phyloP scores from a whole-genome alignment of 1,284 basidiomycete species.

The Puccinia hordei region DNA sequence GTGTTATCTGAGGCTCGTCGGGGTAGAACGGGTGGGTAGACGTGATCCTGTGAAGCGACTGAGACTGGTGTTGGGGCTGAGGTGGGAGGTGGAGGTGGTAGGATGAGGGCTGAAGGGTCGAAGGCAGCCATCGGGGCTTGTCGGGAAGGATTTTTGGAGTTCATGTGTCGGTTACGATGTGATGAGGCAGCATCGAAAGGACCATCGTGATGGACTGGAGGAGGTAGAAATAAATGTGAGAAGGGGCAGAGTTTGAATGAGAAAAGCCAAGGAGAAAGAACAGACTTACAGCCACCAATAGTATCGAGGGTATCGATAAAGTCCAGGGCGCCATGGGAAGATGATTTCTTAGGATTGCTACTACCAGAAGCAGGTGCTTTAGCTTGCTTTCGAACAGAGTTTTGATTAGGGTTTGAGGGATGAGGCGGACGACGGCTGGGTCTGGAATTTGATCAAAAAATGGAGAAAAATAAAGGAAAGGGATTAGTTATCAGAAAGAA shows the following conservation, averaged over 20 bases:
- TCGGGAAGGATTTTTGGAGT: constrained; percentile 65
- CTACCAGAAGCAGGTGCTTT: background rate
- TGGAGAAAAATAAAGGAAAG: background rate
- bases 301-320: constrained; percentile 49
- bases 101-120: constrained; percentile 64
- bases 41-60: background rate
- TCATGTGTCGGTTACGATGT: constrained; percentile 67
- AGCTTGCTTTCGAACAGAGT: background rate
- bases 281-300: constrained; percentile 39
- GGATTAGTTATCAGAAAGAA: no score
- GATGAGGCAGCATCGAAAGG: constrained; percentile 84
- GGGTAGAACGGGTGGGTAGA: constrained; percentile 25
- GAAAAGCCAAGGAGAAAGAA: background rate
- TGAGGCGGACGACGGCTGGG: constrained; percentile 11
- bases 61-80: constrained; percentile 54
- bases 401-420: constrained; percentile 26
- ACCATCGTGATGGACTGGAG: constrained; percentile 70
- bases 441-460: background rate
- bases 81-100: constrained; percentile 62
- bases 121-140: constrained; percentile 78
- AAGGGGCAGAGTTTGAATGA: background rate
- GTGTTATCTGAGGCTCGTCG: background rate
- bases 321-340: constrained; percentile 25
- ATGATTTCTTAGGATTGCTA: constrained; percentile 12
- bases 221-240: background rate